Percentiles rank a stretch among this genome's conserved stretches.
Evolutionary conservation across 2,329 filamentous ascomycete genomes (phyloP).

Genomic region (Amylocarpus encephaloides): DNA sequence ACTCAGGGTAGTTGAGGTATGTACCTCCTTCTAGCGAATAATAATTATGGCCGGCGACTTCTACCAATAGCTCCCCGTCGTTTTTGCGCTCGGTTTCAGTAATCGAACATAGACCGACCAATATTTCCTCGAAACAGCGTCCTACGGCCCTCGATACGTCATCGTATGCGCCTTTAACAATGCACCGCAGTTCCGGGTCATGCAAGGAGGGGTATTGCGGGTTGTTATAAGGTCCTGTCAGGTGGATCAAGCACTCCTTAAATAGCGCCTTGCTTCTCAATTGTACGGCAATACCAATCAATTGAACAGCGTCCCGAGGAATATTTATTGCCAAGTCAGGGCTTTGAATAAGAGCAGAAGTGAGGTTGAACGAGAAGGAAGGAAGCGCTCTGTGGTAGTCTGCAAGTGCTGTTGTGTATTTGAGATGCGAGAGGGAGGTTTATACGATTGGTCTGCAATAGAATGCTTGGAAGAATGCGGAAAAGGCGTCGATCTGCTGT

Average conservation of each 20-base stretch:
- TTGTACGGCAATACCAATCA: not conserved
- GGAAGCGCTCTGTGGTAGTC: not conserved
- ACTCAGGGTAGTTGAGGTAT: not conserved
- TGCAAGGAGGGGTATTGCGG: not conserved
- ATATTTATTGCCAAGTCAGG: not conserved
- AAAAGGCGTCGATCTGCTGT: too few relatives aligned
- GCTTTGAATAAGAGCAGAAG: not conserved
- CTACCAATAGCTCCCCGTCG: too few relatives aligned
- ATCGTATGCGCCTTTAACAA: not conserved
- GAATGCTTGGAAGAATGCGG: too few relatives aligned
- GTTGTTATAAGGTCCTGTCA: not conserved
- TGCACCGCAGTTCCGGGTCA: not conserved
- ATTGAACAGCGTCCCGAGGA: not conserved
- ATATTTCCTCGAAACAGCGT: not conserved
- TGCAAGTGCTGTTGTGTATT: not conserved
- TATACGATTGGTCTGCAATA: too few relatives aligned
- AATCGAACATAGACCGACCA: too few relatives aligned
- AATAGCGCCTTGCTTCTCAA: not conserved
- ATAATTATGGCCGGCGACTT: too few relatives aligned
- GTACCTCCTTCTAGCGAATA: not conserved
- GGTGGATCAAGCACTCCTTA: not conserved
- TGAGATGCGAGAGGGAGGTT: not conserved
- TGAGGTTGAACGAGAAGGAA: constrained; percentile 3
- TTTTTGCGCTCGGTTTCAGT: too few relatives aligned
- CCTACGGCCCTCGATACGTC: not conserved